Evolutionary conservation across 768 basidiomycete species (phyloP).

Genomic region (Lenzites betulinus): DNA sequence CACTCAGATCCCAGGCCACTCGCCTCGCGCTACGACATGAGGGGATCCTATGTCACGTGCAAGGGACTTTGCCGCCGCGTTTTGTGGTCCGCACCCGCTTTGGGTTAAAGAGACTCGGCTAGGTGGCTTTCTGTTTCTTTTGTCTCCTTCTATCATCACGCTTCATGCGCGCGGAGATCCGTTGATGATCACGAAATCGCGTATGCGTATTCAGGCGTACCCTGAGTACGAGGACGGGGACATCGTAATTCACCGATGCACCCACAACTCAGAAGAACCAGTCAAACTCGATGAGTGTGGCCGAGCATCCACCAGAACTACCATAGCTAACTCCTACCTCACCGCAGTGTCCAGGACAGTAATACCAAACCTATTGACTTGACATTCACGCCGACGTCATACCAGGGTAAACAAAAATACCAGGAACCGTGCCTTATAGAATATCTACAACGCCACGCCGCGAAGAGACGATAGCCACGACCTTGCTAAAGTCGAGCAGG

Average conservation of each 20-base stretch:
- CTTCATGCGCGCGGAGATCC: background rate
- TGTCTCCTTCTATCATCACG: background rate
- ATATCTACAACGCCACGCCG: slow-evolving; percentile 29
- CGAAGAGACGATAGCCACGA: slow-evolving; percentile 40
- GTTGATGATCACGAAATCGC: background rate
- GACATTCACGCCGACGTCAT: too few species aligned
- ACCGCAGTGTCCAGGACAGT: too few species aligned
- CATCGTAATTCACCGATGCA: too few species aligned
- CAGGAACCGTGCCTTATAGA: slow-evolving; percentile 9
- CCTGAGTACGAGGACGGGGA: too few species aligned
- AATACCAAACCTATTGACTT: too few species aligned
- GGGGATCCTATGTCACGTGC: slow-evolving; percentile 9
- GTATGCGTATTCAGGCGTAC: too few species aligned
- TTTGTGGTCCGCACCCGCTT: background rate
- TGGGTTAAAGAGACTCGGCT: background rate
- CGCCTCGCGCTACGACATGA: slow-evolving; percentile 11
- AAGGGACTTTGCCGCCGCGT: slow-evolving; percentile 2
- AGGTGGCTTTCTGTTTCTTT: background rate
- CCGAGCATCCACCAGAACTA: too few species aligned
- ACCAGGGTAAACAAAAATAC: background rate
- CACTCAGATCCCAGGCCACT: slow-evolving; percentile 4
- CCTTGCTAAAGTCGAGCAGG: slow-evolving; percentile 41
- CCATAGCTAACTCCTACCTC: too few species aligned
- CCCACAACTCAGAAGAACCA: too few species aligned
- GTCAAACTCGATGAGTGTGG: too few species aligned